Percentiles rank a stretch among this genome's conserved stretches.
These are phyloP conservation scores for Cutaneotrichosporon daszewskae DNA, from an alignment of 1,284 basidiomycete genomes.

Conservation along the genomic window DNA sequence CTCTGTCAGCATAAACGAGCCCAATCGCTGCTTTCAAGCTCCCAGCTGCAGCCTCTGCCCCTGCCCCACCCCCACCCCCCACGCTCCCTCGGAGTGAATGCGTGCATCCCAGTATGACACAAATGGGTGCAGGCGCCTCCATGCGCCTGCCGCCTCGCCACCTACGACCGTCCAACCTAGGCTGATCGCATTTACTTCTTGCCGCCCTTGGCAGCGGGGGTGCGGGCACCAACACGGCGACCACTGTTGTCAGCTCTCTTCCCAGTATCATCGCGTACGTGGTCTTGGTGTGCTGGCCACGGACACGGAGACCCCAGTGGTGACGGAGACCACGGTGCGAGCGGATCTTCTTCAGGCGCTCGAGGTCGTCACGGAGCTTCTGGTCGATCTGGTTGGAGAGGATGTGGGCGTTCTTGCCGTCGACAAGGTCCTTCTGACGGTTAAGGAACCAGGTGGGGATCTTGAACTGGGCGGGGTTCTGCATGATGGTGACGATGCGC, in stretches of 20 bases:
- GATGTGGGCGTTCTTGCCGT: conserved; percentile 95
- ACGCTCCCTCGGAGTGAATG: too few species aligned
- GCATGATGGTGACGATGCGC: conserved; percentile 98
- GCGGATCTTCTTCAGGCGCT: conserved; percentile 99
- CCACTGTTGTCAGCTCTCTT: conserved; percentile 5
- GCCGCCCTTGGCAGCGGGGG: conserved; percentile 18
- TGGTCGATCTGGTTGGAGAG: conserved; percentile 97
- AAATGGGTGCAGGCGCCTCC: conserved; percentile 2
- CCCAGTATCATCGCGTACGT: conserved; percentile 51
- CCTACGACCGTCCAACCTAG: conserved; percentile 2
- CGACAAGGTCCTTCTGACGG: conserved; percentile 96
- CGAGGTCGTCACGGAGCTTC: conserved; percentile 96
- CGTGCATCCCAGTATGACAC: conserved; percentile 15
- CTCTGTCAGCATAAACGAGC: conserved; percentile 5
- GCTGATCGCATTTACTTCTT: conserved; percentile 23
- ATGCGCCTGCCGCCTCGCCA: conserved; percentile 4
- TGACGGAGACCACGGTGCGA: conserved; percentile 97
- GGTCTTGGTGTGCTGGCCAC: conserved; percentile 99
- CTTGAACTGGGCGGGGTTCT: conserved; percentile 99
- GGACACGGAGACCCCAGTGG: conserved; percentile 90
- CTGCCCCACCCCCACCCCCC: too few species aligned
- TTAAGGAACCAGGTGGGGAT: conserved; percentile 98
- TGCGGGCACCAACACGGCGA: conserved; percentile 24
- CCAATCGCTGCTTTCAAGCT: too few species aligned
- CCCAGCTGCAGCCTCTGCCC: too few species aligned